Percentiles rank a stretch among this genome's conserved stretches.
Evolutionary conservation across 306 rosid genomes (phyloP).

Genomic region (Styphnolobium japonicum): DNA sequence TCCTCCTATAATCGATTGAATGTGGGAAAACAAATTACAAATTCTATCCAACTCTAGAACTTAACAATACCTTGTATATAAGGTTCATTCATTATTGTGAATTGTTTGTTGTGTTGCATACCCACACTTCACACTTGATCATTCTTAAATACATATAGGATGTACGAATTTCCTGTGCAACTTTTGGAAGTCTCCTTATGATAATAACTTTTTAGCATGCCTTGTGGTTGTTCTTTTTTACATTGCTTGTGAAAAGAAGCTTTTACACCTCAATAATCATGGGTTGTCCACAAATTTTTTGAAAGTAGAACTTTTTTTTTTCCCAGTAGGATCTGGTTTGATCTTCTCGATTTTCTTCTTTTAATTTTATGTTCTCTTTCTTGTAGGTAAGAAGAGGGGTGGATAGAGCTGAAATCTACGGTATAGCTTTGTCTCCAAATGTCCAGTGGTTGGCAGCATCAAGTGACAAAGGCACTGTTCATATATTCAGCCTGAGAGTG

Average conservation of each 20-base stretch:
- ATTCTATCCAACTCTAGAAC: background rate
- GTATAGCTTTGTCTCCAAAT: conserved; percentile 80
- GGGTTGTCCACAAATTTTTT: background rate
- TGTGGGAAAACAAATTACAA: background rate
- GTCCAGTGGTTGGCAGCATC: conserved; percentile 95
- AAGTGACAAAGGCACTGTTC: conserved; percentile 94
- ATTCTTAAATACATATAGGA: background rate
- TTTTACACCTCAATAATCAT: background rate
- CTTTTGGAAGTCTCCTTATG: background rate
- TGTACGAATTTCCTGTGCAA: background rate
- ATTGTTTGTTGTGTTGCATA: background rate
- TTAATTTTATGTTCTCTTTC: background rate
- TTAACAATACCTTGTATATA: background rate
- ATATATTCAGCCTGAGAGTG: conserved; percentile 83
- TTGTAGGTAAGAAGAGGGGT: conserved; percentile 89
- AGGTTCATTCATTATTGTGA: background rate
- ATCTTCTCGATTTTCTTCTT: background rate
- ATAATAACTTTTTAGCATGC: background rate
- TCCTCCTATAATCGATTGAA: background rate
- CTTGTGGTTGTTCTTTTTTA: background rate
- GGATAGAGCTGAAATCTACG: conserved; percentile 85
- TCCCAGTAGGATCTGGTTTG: conserved; percentile 1
- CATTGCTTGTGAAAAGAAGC: background rate
- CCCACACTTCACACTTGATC: background rate
- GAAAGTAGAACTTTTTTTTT: background rate